These are phyloP conservation scores for Amanita phalloides DNA, from an alignment of 768 basidiomycete species.

Conservation along the genomic window DNA sequence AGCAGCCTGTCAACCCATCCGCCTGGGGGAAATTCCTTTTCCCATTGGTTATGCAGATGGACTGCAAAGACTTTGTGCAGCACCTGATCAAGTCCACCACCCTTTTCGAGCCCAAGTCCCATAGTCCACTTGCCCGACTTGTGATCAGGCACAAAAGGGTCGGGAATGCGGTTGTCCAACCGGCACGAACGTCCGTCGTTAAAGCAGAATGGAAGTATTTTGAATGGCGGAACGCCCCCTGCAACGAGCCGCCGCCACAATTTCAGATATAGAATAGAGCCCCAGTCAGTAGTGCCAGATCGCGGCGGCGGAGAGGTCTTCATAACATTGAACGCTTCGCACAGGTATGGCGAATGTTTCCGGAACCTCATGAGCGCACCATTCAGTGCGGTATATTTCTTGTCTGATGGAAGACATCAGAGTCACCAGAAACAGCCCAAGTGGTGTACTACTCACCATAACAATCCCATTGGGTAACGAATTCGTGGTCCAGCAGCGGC, in stretches of 20 bases:
- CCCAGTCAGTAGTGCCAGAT: constrained; percentile 86
- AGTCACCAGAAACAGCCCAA: not conserved
- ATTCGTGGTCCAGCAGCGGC: constrained; percentile 88
- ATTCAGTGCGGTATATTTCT: constrained; percentile 56
- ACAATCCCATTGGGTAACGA: constrained; percentile 98
- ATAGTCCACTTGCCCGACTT: constrained; percentile 55
- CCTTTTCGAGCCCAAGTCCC: constrained; percentile 48
- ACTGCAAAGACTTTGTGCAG: constrained; percentile 74
- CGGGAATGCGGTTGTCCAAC: constrained; percentile 88
- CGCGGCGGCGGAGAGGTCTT: constrained; percentile 60
- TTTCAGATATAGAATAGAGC: constrained; percentile 82
- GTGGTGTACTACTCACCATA: constrained; percentile 51
- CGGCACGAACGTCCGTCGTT: constrained; percentile 85
- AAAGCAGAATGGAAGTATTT: constrained; percentile 92
- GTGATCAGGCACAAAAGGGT: constrained; percentile 65
- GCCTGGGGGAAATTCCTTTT: constrained; percentile 66
- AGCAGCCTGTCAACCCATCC: constrained; percentile 88
- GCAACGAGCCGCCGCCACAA: constrained; percentile 80
- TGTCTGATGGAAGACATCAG: constrained; percentile 17
- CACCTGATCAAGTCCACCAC: constrained; percentile 50
- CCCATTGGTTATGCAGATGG: constrained; percentile 96
- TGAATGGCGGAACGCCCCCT: constrained; percentile 69
- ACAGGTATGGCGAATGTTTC: constrained; percentile 88
- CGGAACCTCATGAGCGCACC: constrained; percentile 94
- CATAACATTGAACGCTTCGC: constrained; percentile 94